Percentiles rank a stretch among this genome's conserved stretches.
These are phyloP conservation scores for Dendrobium huoshanense DNA, from an alignment of 106 monocot genomes.

Conservation along the genomic window DNA sequence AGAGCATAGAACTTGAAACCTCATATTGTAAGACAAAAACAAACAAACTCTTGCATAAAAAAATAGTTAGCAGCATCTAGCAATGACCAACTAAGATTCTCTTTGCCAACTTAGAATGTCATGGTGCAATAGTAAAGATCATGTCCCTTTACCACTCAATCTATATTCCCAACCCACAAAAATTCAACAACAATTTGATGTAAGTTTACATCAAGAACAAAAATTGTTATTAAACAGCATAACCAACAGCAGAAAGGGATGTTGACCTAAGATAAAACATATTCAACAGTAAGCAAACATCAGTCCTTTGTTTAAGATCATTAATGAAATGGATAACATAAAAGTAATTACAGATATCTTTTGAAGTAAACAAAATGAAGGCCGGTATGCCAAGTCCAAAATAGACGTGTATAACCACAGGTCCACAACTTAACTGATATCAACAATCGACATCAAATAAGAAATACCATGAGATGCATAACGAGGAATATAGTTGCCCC, in stretches of 20 bases:
- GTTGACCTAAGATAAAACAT: neutral
- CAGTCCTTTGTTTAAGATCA: neutral
- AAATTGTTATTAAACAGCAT: neutral
- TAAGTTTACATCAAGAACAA: neutral
- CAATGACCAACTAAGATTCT: neutral
- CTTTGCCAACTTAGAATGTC: neutral
- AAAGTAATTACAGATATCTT: neutral
- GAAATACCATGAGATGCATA: slow-evolving; percentile 39
- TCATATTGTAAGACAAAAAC: neutral
- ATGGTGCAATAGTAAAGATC: neutral
- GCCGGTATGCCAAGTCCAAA: neutral
- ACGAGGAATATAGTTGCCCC: slow-evolving; percentile 51
- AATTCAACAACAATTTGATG: neutral
- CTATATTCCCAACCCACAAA: neutral
- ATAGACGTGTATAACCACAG: neutral
- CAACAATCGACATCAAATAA: neutral
- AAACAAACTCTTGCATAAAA: neutral
- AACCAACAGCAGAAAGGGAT: neutral
- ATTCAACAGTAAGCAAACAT: neutral
- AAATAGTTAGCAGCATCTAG: slow-evolving; percentile 4
- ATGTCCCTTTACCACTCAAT: neutral
- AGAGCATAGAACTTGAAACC: neutral
- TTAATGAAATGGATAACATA: neutral
- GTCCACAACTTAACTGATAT: neutral
- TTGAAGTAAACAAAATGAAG: neutral